Conservation (phyloP, 768 basidiomycete genomes). For the Crepidotus variabilis region DNA sequence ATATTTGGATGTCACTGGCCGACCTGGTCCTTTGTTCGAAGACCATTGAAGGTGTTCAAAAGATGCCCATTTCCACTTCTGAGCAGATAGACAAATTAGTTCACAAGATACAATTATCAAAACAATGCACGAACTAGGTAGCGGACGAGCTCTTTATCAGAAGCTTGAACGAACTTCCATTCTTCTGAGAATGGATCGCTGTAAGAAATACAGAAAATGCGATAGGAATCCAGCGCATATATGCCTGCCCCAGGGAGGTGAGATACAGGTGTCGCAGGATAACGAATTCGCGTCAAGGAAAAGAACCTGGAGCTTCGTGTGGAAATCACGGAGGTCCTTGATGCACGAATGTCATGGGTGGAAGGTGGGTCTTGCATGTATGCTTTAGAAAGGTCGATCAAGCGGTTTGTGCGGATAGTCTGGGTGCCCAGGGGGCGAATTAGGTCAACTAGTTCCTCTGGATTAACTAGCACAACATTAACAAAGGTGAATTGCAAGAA, state of each 20-base stretch:
- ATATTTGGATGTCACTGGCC: constrained; percentile 32
- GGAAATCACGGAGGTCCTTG: constrained; percentile 18
- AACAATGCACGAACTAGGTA: constrained; percentile 50
- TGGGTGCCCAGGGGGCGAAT: constrained; percentile 59
- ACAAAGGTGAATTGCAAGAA: background rate
- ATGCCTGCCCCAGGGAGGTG: constrained; percentile 62
- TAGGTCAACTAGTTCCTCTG: constrained; percentile 37
- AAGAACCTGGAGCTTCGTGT: constrained; percentile 9
- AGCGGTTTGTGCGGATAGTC: constrained; percentile 49
- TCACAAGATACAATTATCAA: background rate
- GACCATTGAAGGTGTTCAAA: constrained; percentile 49
- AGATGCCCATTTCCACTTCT: constrained; percentile 77
- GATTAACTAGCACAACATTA: constrained; percentile 30
- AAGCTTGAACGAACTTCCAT: constrained; percentile 62
- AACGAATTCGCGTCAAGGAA: constrained; percentile 23
- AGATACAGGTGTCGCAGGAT: constrained; percentile 47
- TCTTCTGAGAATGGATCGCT: constrained; percentile 34
- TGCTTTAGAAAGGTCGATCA: constrained; percentile 48
- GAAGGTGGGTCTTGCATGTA: constrained; percentile 46
- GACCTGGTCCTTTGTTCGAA: constrained; percentile 37
- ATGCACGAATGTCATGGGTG: constrained; percentile 26
- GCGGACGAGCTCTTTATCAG: constrained; percentile 65
- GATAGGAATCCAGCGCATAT: constrained; percentile 75
- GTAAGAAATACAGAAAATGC: constrained; percentile 55
- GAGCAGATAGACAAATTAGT: background rate